Evolutionary conservation across 176 grass and related monocot species (phyloP), one percentile per base, ranked within the genome.

Genomic region (Hsuehochloa calcarea): DNA sequence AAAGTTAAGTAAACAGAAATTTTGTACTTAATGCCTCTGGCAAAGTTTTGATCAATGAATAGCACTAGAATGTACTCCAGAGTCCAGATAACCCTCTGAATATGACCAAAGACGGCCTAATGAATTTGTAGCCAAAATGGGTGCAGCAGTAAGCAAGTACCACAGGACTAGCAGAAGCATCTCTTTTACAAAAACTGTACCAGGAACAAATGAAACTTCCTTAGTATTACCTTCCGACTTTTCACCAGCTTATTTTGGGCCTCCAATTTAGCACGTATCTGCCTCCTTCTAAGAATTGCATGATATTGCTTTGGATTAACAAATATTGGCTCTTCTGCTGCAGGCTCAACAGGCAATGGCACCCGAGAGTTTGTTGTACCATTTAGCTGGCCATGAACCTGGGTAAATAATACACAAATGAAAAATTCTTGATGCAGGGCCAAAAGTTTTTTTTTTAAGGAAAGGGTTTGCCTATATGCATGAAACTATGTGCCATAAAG

Each of bases 241-340:
- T 94, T 99, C 78, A 94, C 79, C 54, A 94, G 49, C 77, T 96
- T 99, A 80, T 99, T 99, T 90, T 99, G 90, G 49, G 93, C 97
- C 86, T 99, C 97, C 86, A 96, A 20, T 81, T 94, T 96, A 74
- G 97, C 97, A 79, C 92, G 93, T 39, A 85, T 86, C 31, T 99
- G 86, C 71, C 97, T 92, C 77, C 97, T 96, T 34, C 97, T 87
- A 70, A 99, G 90, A 44, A 99, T 99, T 35, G 97, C 97, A 65
- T 90, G 85, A 72, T 99, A 99, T 82, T 99, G 97, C 75, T 99
- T 99, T 52, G 97, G 84, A 84, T 99, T 99, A 52, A 99, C 97
- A 92, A 93, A 94, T 50, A 99, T 92, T 46, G 97, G 93, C 54
- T 94, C 91, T 85, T 95, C 97, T 69, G 81, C 88, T 60, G 85